These are phyloP conservation scores for Tolypocladium guangdongense DNA, from an alignment of 2,329 filamentous ascomycete species.

Conservation along the genomic window DNA sequence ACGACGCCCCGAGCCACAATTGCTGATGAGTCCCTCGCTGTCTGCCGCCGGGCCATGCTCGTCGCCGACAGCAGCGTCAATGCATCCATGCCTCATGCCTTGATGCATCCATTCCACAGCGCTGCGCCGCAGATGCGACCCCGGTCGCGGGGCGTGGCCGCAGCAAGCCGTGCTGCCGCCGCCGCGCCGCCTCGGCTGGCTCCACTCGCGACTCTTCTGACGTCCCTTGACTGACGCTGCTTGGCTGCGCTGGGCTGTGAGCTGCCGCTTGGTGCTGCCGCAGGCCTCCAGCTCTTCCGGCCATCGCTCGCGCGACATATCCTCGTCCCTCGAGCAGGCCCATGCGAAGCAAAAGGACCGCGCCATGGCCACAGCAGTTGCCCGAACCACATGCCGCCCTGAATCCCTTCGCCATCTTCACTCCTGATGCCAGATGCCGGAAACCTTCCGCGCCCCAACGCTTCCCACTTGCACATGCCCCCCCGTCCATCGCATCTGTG, in stretches of 20 bases:
- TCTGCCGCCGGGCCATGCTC: too few species aligned
- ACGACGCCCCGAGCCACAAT: background rate
- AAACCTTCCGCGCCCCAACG: background rate
- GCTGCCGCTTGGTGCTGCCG: background rate
- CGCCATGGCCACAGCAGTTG: background rate
- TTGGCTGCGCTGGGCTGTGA: background rate
- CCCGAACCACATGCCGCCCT: background rate
- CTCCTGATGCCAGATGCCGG: background rate
- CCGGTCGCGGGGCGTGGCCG: constrained; percentile 8
- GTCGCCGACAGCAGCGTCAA: too few species aligned
- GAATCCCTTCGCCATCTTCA: background rate
- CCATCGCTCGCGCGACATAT: too few species aligned
- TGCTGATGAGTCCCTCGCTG: background rate
- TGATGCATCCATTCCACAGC: too few species aligned
- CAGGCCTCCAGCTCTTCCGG: too few species aligned
- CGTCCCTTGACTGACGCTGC: background rate
- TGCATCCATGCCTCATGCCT: too few species aligned
- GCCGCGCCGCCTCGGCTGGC: background rate
- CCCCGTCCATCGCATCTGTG: background rate
- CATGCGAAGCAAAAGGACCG: background rate
- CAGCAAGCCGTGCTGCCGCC: constrained; percentile 13
- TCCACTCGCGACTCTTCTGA: background rate
- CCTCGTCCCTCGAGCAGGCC: background rate
- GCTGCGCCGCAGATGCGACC: too few species aligned
- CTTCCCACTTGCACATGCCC: background rate